Base-by-base conservation (phyloP, 352 stramenopile genomes). In the Albugo laibachii region DNA sequence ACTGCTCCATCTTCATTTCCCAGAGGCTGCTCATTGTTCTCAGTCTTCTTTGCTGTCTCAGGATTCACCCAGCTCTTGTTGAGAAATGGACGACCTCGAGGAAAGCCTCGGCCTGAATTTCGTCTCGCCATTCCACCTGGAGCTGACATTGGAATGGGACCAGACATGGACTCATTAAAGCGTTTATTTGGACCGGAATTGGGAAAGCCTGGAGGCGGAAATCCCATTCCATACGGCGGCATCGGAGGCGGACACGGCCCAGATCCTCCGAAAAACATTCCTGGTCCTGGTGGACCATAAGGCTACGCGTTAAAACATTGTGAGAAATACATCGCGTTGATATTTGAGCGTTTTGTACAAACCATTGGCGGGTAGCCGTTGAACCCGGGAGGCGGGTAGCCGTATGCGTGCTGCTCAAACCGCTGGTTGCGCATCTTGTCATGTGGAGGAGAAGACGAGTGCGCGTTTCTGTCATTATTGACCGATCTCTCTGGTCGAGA, bases 1-100 rank as follows among this genome's bases (percentile, higher is more conserved):
- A 16, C 35, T 13, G n/a, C 16, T n/a, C 48, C 56, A 13, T 47
- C 39, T 6, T 64, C 57, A 21, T 53, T 49, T 53, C 61, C 53
- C 14, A 54, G 56, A 0, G 46, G 53, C 50, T 63, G 57, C 15
- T n/a, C 21, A 13, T 40, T 34, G 2, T 34, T 20, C 21, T 56
- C 55, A 41, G 78, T 71, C 11, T 58, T 40, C 55, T 82, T 83
- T 16, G 58, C 65, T 20, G 69, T 66, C 38, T 81, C 83, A 8
- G 77, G 77, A 57, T 91, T 91, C 10, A 91, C 72, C 77, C 77
- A 91, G 49, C 66, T 87, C 40, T 66, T 63, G 49, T 91, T 87
- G 54, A 81, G 69, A 54, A 83, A 91, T n/a, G 20, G 43, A 14
- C 50, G 50, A 13, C 56, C 50, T 49, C 65, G 65, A 38, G 68